Evolutionary conservation across 2,329 filamentous ascomycete species (phyloP), one percentile per base, ranked within the genome.

Genomic region (Geoglossum cookeanum): DNA sequence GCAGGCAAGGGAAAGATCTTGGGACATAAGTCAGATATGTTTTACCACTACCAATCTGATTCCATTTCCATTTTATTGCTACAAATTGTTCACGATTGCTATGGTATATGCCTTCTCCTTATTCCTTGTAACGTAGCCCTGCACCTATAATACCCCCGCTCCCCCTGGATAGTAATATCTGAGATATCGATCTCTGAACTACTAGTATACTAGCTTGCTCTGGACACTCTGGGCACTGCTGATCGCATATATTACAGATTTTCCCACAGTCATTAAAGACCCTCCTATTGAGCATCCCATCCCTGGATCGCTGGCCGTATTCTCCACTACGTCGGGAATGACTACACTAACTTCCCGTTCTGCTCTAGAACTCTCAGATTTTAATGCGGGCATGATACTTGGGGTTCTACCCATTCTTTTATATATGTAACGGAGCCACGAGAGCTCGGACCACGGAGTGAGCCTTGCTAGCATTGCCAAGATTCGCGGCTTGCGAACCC

Each of bases 291-390:
- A 58, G 6, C 60, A 63, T 57, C 60, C 62, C 11, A 58, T 62
- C 13, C 57, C 70, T 68, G 30, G 17, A 37, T 53, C 49, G 32
- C 68, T 68, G n/a, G 68, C 67, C 29, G 66, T 64, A 32, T 61
- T 62, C 15, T 74, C 72, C 4, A 68, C 66, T 44, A 70, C 73
- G 62, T 75, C 74, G 3, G 72, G 71, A 15, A 74, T 70, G 2
- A 75, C 74, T 2, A 70, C 70, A 3, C 71, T 71, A 49, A 72
- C 72, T 0, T 72, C 72, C 1, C 71, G 72, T 57, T 73, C 72
- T 4, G 67, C 68, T 58, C 68, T 70, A 39, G 71, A 74, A 57
- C 65, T 71, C 32, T 65, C 68, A 29, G 65, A 68, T 8, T 63
- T 75, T 9, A 70, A 75, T 48, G 57, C 66, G 3, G 70, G 70